Base-by-base conservation (phyloP, 169 alveolate genomes). In the Cryptosporidium viatorum region DNA sequence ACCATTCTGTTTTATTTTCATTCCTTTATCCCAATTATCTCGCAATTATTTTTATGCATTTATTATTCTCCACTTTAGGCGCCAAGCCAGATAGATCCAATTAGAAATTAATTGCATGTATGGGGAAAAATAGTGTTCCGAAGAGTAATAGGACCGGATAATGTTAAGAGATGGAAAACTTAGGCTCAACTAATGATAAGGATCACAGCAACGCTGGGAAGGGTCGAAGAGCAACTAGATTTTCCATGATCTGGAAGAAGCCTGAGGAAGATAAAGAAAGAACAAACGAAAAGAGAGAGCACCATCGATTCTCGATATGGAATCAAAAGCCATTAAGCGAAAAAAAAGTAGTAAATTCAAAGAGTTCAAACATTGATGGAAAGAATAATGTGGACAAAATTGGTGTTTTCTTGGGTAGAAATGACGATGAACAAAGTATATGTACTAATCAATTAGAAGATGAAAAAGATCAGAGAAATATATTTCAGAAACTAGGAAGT, bases 401-500 rank as follows among this genome's bases (percentile, higher is more conserved):
- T 23, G 80, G 21, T 26, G 89, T 65, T 16, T 80, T 80, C 41
- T 37, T 62, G 73, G 48, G 37, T 29, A 62, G 68, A 33, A 80
- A 80, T 43, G 69, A 45, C 23, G 89, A 80, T 12, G 89, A 80
- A 14, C 68, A 33, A 59, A 39, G 55, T 41, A 39, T 23, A 29
- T n/a, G 39, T 39, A n/a, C 65, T 1, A 26, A 12, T 29, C 37
- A 80, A 26, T 43, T 60, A 3, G 89, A 80, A 8, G 89, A 65
- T 60, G 89, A 80, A 41, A 80, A 59, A 18, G n/a, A 23, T 14
- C 73, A 65, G 21, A 59, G 16, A 23, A 41, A 80, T 41, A 55
- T 80, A 29, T 62, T 80, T 55, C 89, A 80, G 29, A 80, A 43
- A 80, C 62, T 59, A 16, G 89, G 89, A 31, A 80, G 89, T 21